Evolutionary conservation across 306 rosid genomes (phyloP).

Genomic region (Cyamopsis tetragonoloba): DNA sequence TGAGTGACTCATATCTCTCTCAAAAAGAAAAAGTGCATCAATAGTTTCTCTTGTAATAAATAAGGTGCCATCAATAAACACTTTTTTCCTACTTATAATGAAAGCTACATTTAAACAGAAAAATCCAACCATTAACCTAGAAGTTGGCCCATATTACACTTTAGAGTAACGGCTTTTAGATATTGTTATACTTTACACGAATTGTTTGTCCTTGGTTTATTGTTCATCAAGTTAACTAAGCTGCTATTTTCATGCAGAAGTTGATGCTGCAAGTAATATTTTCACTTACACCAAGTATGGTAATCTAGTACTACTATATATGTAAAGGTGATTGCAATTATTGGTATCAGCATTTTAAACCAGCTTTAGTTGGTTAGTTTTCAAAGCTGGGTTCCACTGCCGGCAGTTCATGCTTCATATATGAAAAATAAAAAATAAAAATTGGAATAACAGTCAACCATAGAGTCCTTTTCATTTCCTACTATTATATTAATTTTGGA

Average conservation of each 20-base stretch:
- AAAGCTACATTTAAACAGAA: neutral
- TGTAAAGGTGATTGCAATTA: conserved; percentile 20
- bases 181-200: neutral
- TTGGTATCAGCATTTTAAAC: conserved; percentile 18
- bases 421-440: conserved; percentile 29
- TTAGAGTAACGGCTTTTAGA: neutral
- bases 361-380: conserved; percentile 42
- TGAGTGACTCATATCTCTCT: too few species aligned
- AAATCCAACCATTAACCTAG: neutral
- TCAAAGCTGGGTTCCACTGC: conserved; percentile 44
- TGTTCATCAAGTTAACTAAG: conserved; percentile 24
- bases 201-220: neutral
- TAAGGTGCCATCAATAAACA: neutral
- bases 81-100: too few species aligned
- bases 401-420: conserved; percentile 22
- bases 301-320: neutral
- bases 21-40: too few species aligned
- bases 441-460: conserved; percentile 60
- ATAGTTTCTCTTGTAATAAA: too few species aligned
- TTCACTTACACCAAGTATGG: conserved; percentile 27
- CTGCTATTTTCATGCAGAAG: conserved; percentile 22
- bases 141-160: conserved; percentile 8
- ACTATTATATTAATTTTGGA: conserved; percentile 27
- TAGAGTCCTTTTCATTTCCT: conserved; percentile 46
- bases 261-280: conserved; percentile 19